Evolutionary conservation across 225 moss, liverwort and hornwort species (phyloP).

Genomic region (Lunularia cruciata): DNA sequence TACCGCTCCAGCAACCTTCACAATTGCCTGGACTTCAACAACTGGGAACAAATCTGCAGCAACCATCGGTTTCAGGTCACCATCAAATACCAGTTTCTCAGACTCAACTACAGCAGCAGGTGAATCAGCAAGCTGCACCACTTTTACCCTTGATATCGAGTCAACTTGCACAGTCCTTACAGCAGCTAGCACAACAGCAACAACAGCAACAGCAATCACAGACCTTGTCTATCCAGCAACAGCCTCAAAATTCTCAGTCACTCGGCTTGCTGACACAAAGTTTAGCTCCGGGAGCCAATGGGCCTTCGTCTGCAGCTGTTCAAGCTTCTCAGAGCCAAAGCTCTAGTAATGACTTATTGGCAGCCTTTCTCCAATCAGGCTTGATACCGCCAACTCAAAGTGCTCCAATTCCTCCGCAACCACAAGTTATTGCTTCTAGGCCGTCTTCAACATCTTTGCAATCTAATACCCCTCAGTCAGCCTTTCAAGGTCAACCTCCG

Average conservation of each 20-base stretch:
- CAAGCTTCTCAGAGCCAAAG: conserved; percentile 31
- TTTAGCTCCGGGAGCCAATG: conserved; percentile 33
- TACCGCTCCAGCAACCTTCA: conserved; percentile 29
- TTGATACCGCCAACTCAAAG: conserved; percentile 44
- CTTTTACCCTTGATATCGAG: conserved; percentile 64
- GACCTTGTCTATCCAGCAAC: conserved; percentile 33
- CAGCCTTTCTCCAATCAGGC: conserved; percentile 50
- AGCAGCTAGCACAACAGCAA: conserved; percentile 52
- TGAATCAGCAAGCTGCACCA: conserved; percentile 49
- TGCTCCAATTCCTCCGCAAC: conserved; percentile 38
- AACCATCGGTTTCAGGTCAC: conserved; percentile 34
- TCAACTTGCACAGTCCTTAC: conserved; percentile 73
- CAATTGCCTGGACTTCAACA: conserved; percentile 57
- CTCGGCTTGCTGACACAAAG: conserved; percentile 26
- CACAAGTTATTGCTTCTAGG: conserved; percentile 39
- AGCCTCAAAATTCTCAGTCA: conserved; percentile 40
- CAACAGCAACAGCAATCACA: conserved; percentile 41
- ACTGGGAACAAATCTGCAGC: conserved; percentile 34
- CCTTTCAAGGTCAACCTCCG: conserved; percentile 56
- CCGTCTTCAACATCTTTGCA: conserved; percentile 31
- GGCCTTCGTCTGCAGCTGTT: conserved; percentile 26
- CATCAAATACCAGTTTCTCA: conserved; percentile 51
- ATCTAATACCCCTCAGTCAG: conserved; percentile 22
- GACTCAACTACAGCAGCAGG: conserved; percentile 57
- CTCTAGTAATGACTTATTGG: conserved; percentile 35